A percentile compares a stretch with the other conserved stretches of the same genome.
phyloP scores from a whole-genome alignment of 2,329 filamentous ascomycete species.

The Septoria petroselini region DNA sequence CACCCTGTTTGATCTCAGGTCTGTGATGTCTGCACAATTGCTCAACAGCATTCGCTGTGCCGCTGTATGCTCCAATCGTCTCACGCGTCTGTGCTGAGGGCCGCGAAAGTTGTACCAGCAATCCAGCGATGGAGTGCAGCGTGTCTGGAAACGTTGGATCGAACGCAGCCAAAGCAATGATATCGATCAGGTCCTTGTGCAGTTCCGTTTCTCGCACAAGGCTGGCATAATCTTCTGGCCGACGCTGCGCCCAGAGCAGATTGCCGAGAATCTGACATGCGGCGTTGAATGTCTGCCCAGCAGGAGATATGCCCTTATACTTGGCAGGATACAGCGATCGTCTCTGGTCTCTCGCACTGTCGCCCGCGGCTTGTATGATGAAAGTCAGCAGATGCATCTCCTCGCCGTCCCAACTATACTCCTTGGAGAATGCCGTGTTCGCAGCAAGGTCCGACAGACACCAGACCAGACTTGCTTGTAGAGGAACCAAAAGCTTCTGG shows the following conservation, averaged over 20 bases:
- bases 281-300: constrained; percentile 19
- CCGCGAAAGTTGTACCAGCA: constrained; percentile 33
- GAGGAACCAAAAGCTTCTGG: constrained; percentile 1
- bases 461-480: constrained; percentile 33
- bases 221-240: constrained; percentile 9
- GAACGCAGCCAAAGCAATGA: constrained; percentile 8
- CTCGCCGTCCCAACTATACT: constrained; percentile 13
- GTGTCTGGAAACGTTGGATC: constrained; percentile 24
- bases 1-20: constrained; percentile 31
- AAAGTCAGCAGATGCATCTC: background rate
- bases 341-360: background rate
- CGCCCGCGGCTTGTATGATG: constrained; percentile 4
- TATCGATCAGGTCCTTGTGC: constrained; percentile 18
- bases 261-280: constrained; percentile 35
- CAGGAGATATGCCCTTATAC: background rate
- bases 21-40: constrained; percentile 29
- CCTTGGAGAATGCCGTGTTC: constrained; percentile 20
- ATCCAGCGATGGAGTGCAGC: constrained; percentile 32
- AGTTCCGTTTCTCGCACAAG: constrained; percentile 18
- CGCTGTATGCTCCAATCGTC: constrained; percentile 23
- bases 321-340: background rate
- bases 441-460: constrained; percentile 35
- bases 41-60: constrained; percentile 21
- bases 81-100: constrained; percentile 26
- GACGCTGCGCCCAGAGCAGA: constrained; percentile 24